Base-by-base conservation (phyloP, 2,329 filamentous ascomycete species). In the Trichothecium roseum region DNA sequence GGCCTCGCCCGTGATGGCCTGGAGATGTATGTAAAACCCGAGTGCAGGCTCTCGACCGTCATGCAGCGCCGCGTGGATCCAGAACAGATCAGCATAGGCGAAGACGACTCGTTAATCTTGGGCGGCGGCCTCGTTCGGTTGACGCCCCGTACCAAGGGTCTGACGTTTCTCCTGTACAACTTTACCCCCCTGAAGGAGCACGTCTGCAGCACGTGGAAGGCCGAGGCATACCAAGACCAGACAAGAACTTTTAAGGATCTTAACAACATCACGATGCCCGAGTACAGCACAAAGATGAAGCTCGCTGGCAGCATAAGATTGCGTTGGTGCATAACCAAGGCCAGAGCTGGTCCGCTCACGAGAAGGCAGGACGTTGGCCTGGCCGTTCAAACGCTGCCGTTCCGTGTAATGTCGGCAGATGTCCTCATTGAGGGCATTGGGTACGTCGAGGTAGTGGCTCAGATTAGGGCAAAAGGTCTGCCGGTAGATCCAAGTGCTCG, bases 351-450 rank as follows among this genome's bases (percentile, higher is more conserved):
- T 0, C 81, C 83, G 1, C 57, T 88, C 28, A 84, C 81, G 4
- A 64, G 69, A 22, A 73, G 68, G 39, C 66, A 72, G 34, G 82
- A 74, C 2, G 70, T 70, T 30, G 77, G 70, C 28, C 63, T 80
- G 31, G 76, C 73, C 37, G 69, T 81, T 1, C 77, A 84, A 2
- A 63, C 68, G 13, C 63, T 96, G 4, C 85, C 87, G 0, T 98
- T 88, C 57, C 72, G 74, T 12, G 77, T 96, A 3, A 69, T 91
- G 40, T 77, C 81, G 8, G 72, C 81, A 1, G 93, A 98, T 52
- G 77, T 98, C 17, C 63, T 98, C 12, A 78, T 98, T 34, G 89
- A 96, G 55, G 87, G 91, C 2, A 81, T 87, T 18, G 91, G 91
- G 7, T 98, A 93, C 84, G 72, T 98, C 3, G 91, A 98, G 58